A percentile compares a stretch with the other conserved stretches of the same genome.
Evolutionary conservation across 2,329 filamentous ascomycete species (phyloP).

Genomic region (Fusarium sp.): DNA sequence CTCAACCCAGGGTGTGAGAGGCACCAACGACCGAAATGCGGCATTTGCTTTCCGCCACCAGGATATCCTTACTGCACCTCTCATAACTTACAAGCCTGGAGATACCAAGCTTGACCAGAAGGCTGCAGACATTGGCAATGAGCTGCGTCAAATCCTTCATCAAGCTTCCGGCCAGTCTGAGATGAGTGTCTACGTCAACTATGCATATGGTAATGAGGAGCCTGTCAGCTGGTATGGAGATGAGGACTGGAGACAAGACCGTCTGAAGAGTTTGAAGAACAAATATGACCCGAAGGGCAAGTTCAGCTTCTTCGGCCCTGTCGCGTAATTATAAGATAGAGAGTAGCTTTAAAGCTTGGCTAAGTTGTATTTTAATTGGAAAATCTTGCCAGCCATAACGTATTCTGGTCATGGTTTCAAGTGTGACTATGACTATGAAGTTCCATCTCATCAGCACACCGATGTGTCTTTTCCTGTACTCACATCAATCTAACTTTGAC

Average conservation of each 20-base stretch:
- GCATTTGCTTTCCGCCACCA: conserved; percentile 45
- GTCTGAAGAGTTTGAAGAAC: conserved; percentile 60
- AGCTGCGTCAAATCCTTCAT: conserved; percentile 37
- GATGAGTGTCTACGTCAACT: conserved; percentile 61
- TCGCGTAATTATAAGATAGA: conserved; percentile 19
- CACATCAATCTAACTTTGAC: too few species aligned
- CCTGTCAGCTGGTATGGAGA: conserved; percentile 60
- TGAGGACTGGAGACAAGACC: conserved; percentile 62
- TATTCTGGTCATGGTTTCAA: too few species aligned
- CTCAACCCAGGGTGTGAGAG: conserved; percentile 56
- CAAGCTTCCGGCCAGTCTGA: conserved; percentile 15
- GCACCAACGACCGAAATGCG: not conserved
- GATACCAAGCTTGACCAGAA: conserved; percentile 29
- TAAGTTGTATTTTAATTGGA: too few species aligned
- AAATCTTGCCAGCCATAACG: too few species aligned
- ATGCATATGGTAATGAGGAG: conserved; percentile 63
- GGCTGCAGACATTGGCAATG: conserved; percentile 35
- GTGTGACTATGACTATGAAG: too few species aligned
- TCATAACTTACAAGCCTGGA: conserved; percentile 40
- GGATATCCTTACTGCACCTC: conserved; percentile 42
- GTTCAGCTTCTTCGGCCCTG: conserved; percentile 61
- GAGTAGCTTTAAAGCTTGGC: not conserved
- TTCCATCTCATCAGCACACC: too few species aligned
- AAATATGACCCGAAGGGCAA: conserved; percentile 61
- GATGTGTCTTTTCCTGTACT: too few species aligned